Percentiles rank a stretch among this genome's conserved stretches.
Evolutionary conservation across 2,329 filamentous ascomycete genomes (phyloP).

Genomic region (Cladosporium austrohemisphaericum): DNA sequence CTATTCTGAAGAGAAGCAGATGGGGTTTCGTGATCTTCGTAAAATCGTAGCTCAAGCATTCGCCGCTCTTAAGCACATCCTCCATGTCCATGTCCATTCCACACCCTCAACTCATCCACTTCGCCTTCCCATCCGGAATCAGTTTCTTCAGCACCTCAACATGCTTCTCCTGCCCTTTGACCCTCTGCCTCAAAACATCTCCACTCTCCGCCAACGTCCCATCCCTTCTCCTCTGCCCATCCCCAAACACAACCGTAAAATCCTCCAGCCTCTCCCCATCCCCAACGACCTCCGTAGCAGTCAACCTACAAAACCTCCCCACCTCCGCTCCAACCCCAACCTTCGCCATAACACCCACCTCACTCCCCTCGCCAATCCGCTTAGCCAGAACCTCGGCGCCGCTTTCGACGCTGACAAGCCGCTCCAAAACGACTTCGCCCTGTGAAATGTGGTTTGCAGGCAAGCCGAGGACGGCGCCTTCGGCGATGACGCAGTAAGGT

Average conservation of each 20-base stretch:
- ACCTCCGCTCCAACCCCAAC: slow-evolving; percentile 39
- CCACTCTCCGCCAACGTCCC: slow-evolving; percentile 32
- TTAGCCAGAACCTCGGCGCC: slow-evolving; percentile 38
- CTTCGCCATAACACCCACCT: slow-evolving; percentile 29
- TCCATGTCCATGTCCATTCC: neutral
- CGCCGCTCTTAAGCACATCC: too few species aligned
- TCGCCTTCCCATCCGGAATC: slow-evolving; percentile 33
- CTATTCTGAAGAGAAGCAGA: too few species aligned
- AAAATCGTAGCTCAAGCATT: too few species aligned
- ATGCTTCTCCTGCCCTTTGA: slow-evolving; percentile 32
- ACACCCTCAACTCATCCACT: slow-evolving; percentile 30
- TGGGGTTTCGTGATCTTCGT: too few species aligned
- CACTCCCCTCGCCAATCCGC: slow-evolving; percentile 28
- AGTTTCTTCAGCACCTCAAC: slow-evolving; percentile 32
- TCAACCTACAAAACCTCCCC: slow-evolving; percentile 46
- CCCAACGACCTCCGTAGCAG: slow-evolving; percentile 35
- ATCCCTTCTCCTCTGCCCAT: slow-evolving; percentile 37
- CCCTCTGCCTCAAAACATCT: slow-evolving; percentile 30
- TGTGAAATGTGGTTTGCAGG: slow-evolving; percentile 26
- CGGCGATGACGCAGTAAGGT: slow-evolving; percentile 68
- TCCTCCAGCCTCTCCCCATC: slow-evolving; percentile 40
- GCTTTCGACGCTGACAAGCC: slow-evolving; percentile 43
- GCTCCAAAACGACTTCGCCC: slow-evolving; percentile 36
- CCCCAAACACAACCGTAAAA: slow-evolving; percentile 44
- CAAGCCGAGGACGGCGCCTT: slow-evolving; percentile 48